phyloP scores from a whole-genome alignment of 805 yeast genomes.

The Kregervanrija pseudodelftensis region DNA sequence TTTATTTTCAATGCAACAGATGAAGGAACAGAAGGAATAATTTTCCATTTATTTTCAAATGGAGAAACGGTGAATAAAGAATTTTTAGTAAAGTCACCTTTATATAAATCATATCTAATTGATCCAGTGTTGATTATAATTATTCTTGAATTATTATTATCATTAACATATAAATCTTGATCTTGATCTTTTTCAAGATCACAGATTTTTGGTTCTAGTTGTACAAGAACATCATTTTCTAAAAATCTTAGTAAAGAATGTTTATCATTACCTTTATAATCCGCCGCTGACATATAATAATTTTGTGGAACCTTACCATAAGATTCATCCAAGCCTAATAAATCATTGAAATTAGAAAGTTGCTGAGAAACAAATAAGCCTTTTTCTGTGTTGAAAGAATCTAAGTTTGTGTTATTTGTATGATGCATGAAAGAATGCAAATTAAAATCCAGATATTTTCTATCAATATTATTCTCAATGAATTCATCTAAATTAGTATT shows the following conservation, averaged over 20 bases:
- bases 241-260: conserved; percentile 54
- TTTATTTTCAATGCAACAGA: conserved; percentile 48
- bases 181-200: conserved; percentile 4
- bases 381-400: conserved; percentile 42
- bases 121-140: conserved; percentile 82
- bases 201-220: conserved; percentile 21
- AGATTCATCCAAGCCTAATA: conserved; percentile 45
- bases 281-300: conserved; percentile 62
- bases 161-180: conserved; percentile 14
- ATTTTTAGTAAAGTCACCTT: conserved; percentile 78
- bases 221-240: conserved; percentile 43
- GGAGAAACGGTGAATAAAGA: conserved; percentile 81
- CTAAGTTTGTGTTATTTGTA: conserved; percentile 25
- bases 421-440: conserved; percentile 64
- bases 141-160: conserved; percentile 34
- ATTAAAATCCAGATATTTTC: conserved; percentile 83
- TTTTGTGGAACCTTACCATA: conserved; percentile 63
- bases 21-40: conserved; percentile 50
- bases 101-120: conserved; percentile 75
- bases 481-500: not conserved
- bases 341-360: conserved; percentile 34
- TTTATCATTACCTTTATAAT: conserved; percentile 42
- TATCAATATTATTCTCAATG: conserved; percentile 26
- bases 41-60: conserved; percentile 73
- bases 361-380: conserved; percentile 45